These are phyloP conservation scores for Ramichloridium luteum DNA, from an alignment of 2,329 filamentous ascomycete species.

Conservation along the genomic window DNA sequence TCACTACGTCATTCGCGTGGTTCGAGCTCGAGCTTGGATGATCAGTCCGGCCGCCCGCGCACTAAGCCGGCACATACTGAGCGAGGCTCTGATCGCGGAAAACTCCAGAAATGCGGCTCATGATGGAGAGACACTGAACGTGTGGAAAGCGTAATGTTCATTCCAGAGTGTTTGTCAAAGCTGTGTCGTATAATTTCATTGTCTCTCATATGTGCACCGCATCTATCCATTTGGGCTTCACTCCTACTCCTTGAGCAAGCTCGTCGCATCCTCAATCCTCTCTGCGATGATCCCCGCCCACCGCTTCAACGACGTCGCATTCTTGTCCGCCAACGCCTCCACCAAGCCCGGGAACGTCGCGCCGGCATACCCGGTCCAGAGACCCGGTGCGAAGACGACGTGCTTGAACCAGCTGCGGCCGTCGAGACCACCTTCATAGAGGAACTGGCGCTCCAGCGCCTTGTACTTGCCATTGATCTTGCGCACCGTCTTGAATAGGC, in stretches of 20 bases:
- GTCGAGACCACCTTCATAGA: conserved; percentile 66
- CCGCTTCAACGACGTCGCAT: conserved; percentile 29
- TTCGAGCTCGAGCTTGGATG: too few relatives aligned
- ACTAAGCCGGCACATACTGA: too few relatives aligned
- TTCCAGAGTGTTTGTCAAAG: too few relatives aligned
- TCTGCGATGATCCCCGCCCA: conserved; percentile 33
- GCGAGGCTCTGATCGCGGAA: too few relatives aligned
- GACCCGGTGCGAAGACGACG: conserved; percentile 78
- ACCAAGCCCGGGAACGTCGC: conserved; percentile 54
- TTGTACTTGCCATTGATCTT: conserved; percentile 72
- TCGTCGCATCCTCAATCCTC: conserved; percentile 14
- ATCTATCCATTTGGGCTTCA: too few relatives aligned
- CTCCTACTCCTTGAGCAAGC: conserved; percentile 9
- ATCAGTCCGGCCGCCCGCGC: too few relatives aligned
- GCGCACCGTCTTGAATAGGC: conserved; percentile 34
- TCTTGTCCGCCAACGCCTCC: conserved; percentile 43
- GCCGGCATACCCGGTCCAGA: conserved; percentile 85
- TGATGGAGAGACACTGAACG: too few relatives aligned
- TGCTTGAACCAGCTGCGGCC: conserved; percentile 84
- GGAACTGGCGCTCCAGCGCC: conserved; percentile 65
- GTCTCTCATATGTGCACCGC: too few relatives aligned
- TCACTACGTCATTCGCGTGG: too few relatives aligned
- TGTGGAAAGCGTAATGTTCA: too few relatives aligned
- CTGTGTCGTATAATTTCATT: too few relatives aligned
- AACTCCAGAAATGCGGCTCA: too few relatives aligned